Base-by-base conservation (phyloP, 805 yeast genomes). In the Yamadazyma scolyti region DNA sequence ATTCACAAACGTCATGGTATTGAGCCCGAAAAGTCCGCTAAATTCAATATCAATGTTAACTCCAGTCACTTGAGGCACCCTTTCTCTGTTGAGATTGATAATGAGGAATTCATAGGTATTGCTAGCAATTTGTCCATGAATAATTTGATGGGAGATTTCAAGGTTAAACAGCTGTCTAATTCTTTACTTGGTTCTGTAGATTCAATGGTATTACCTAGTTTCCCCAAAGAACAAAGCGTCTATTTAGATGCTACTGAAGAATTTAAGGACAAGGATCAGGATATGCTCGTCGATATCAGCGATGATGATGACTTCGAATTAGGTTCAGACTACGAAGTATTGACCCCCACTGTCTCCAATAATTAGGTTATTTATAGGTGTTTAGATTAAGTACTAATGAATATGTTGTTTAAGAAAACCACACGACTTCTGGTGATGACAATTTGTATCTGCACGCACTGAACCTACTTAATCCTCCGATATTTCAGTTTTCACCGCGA, bases 241-340 rank as follows among this genome's bases (percentile, higher is more conserved):
- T n/a, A 47, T 53, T 14, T 50, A 46, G 32, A 45, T 16, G 36
- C 44, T 5, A 36, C 25, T 2, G 43, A 30, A 14, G 44, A 35
- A 9, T 40, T 25, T 11, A 44, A 40, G 12, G 49, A 40, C 15
- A 46, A 42, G 5, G 64, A 58, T 11, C 18, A 19, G 11, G 27
- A 20, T 13, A 34, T 34, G 38, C 9, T 30, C 10, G 24, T 33
- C 15, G 47, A 61, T 26, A 53, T 61, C 22, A 55, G 62, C 34
- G 48, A 47, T 24, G 54, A 46, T 17, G 49, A 43, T 12, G 61
- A 55, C 9, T 34, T 31, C 16, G 56, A 50, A 10, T 36, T 44
- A 23, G 54, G 44, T 19, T 61, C 68, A 3, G 71, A 65, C 38
- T 65, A 43, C 33, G 69, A 64, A 35, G 39, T 65, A 16, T 52